Conservation (phyloP, 2,329 filamentous ascomycete species). For the Trichophaea hybrida region DNA sequence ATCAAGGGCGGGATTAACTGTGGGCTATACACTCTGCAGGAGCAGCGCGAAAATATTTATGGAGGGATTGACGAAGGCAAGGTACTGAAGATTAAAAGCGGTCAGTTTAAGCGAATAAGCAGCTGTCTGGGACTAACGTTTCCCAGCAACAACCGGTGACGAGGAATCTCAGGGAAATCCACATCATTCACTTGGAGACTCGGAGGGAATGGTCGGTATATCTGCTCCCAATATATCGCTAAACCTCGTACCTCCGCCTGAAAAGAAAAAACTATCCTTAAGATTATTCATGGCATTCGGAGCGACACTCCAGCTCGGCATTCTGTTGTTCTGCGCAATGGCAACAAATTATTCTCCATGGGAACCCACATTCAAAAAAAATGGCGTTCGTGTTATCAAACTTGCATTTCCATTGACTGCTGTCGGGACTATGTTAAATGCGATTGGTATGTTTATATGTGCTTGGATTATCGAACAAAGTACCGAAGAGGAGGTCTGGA, state of each 20-base stretch:
- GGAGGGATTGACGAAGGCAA: not conserved
- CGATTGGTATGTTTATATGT: slow-evolving; percentile 28
- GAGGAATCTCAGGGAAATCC: not conserved
- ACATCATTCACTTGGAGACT: not conserved
- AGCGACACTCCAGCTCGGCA: not conserved
- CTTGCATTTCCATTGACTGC: slow-evolving; percentile 28
- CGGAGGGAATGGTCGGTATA: not conserved
- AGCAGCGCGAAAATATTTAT: not conserved
- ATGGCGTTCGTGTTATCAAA: not conserved
- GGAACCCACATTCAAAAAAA: slow-evolving; percentile 11
- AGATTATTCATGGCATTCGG: not conserved
- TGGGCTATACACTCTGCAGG: not conserved
- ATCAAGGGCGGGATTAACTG: not conserved
- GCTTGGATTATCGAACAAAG: slow-evolving; percentile 29
- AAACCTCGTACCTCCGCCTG: not conserved
- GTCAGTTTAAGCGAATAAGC: not conserved
- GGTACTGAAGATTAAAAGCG: not conserved
- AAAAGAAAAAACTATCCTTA: not conserved
- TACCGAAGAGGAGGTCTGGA: slow-evolving; percentile 26
- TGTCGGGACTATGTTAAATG: slow-evolving; percentile 26
- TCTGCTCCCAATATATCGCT: slow-evolving; percentile 4
- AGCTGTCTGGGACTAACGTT: not conserved
- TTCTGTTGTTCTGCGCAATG: slow-evolving; percentile 3
- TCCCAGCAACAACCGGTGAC: not conserved
- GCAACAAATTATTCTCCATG: slow-evolving; percentile 2